A percentile compares a stretch with the other conserved stretches of the same genome.
Evolutionary conservation across 352 stramenopile species (phyloP).

Genomic region (Pythium chondricola): DNA sequence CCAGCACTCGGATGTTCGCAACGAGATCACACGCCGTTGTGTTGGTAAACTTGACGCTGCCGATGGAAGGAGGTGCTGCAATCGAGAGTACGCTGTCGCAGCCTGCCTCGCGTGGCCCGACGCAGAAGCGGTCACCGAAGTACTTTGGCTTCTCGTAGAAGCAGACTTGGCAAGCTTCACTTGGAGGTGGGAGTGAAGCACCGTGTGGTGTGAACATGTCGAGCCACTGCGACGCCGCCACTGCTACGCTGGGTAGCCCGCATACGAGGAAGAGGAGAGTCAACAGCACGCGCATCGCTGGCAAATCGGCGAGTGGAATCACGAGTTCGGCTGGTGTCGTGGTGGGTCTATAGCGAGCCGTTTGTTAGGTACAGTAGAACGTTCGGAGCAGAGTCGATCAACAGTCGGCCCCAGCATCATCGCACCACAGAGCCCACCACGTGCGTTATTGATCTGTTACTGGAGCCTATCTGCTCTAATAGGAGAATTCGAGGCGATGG

Average conservation of each 20-base stretch:
- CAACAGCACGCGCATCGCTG: too few relatives aligned
- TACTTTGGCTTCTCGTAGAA: constrained; percentile 38
- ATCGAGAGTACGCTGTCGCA: constrained; percentile 30
- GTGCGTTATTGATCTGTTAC: too few relatives aligned
- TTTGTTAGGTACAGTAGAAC: too few relatives aligned
- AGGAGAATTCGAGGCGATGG: too few relatives aligned
- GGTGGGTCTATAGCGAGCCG: too few relatives aligned
- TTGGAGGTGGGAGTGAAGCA: constrained; percentile 19
- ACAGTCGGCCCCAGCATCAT: too few relatives aligned
- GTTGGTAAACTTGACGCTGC: constrained; percentile 35
- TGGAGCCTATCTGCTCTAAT: too few relatives aligned
- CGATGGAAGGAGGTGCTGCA: constrained; percentile 27
- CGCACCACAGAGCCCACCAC: too few relatives aligned
- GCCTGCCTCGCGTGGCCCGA: constrained; percentile 23
- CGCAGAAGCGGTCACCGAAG: constrained; percentile 23
- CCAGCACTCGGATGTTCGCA: constrained; percentile 31
- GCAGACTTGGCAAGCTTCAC: constrained; percentile 27
- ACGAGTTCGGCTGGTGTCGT: too few relatives aligned
- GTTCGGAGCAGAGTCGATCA: too few relatives aligned
- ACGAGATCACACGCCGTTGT: constrained; percentile 27
- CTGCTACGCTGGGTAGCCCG: not conserved
- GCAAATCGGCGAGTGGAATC: too few relatives aligned
- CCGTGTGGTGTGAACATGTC: not conserved
- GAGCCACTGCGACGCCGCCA: not conserved
- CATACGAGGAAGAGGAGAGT: too few relatives aligned